Percentiles rank a stretch among this genome's conserved stretches.
Evolutionary conservation across 202 grass and related monocot genomes (phyloP).

Genomic region (Digitaria exilis): DNA sequence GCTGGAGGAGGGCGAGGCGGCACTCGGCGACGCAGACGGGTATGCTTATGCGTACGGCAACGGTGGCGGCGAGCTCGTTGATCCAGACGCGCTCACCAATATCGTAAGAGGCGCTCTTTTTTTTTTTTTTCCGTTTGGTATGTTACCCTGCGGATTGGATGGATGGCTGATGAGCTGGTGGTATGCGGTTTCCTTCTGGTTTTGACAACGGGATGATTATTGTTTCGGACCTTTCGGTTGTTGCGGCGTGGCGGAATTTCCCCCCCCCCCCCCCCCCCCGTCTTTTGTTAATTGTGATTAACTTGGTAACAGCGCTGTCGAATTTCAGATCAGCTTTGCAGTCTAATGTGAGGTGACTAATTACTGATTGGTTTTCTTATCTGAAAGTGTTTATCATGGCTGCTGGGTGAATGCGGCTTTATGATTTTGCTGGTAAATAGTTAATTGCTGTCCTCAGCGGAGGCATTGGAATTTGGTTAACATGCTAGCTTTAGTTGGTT

Average conservation of each 20-base stretch:
- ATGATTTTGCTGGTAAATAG: background rate
- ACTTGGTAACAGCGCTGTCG: background rate
- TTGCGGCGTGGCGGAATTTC: background rate
- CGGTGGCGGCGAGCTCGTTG: slow-evolving; percentile 14
- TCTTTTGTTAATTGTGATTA: no score
- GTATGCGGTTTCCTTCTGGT: background rate
- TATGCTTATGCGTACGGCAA: background rate
- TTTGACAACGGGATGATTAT: background rate
- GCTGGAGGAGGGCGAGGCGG: slow-evolving; percentile 41
- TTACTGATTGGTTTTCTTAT: slow-evolving; percentile 9
- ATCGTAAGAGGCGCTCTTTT: slow-evolving; percentile 46
- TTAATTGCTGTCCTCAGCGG: background rate
- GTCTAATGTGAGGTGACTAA: background rate
- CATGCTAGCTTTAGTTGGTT: background rate
- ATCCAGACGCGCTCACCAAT: slow-evolving; percentile 40
- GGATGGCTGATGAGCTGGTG: background rate
- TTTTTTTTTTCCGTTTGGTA: background rate
- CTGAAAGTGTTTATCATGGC: background rate
- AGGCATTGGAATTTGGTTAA: background rate
- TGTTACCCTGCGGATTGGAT: background rate
- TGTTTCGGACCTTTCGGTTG: background rate
- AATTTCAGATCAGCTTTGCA: background rate
- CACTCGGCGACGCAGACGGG: background rate
- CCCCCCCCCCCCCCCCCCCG: no score
- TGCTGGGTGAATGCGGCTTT: background rate